phyloP scores from a whole-genome alignment of 2,329 filamentous ascomycete species.

The Phaeoacremonium minimum region DNA sequence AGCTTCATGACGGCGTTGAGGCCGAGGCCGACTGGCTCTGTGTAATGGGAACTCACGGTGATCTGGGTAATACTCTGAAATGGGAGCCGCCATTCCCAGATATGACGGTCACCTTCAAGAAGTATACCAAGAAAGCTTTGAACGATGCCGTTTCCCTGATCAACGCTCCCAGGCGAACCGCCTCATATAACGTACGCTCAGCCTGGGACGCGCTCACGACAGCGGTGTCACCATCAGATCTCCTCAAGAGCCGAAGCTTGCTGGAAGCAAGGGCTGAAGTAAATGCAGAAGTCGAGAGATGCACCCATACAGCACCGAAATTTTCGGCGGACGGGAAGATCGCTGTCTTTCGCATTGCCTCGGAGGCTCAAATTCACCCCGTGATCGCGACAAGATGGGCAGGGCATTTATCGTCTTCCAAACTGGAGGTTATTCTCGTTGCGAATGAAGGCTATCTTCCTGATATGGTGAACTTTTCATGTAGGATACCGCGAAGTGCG shows the following conservation, averaged over 20 bases:
- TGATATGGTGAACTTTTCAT: conserved; percentile 63
- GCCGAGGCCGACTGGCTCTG: conserved; percentile 56
- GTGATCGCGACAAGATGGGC: conserved; percentile 66
- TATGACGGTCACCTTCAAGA: conserved; percentile 57
- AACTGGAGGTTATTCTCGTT: conserved; percentile 60
- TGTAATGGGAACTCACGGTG: conserved; percentile 61
- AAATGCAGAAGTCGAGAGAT: conserved; percentile 55
- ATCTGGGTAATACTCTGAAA: conserved; percentile 60
- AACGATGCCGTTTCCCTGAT: conserved; percentile 60
- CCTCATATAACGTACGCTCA: conserved; percentile 52
- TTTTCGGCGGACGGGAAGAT: conserved; percentile 60
- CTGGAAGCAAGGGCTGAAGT: conserved; percentile 53
- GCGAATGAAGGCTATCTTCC: conserved; percentile 64
- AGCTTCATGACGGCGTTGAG: conserved; percentile 46
- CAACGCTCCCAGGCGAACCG: conserved; percentile 61
- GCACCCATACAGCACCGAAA: conserved; percentile 57
- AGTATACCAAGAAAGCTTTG: conserved; percentile 55
- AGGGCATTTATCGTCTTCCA: conserved; percentile 51
- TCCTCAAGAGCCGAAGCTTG: conserved; percentile 44
- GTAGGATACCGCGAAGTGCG: conserved; percentile 55
- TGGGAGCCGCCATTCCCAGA: conserved; percentile 65
- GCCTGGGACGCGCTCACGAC: conserved; percentile 56
- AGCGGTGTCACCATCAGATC: conserved; percentile 43
- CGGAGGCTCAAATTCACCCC: conserved; percentile 59
- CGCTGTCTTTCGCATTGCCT: conserved; percentile 58